Base-by-base conservation (phyloP, 495 filamentous ascomycete species). In the Lasiosphaeria hispida region DNA sequence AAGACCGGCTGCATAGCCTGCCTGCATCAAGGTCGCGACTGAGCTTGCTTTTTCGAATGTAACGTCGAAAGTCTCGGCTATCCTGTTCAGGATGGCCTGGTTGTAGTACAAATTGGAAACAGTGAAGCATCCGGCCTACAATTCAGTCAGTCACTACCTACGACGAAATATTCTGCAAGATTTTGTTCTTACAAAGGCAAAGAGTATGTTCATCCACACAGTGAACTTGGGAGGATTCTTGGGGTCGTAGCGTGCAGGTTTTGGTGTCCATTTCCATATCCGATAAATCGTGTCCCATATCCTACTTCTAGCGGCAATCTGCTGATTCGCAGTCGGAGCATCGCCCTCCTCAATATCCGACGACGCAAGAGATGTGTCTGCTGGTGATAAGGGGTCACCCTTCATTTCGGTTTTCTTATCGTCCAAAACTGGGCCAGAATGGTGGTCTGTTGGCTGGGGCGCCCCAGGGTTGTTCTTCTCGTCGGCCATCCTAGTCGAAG, bases 1-100 rank as follows among this genome's bases (percentile, higher is more conserved):
- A 50, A 95, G 60, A 3, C 90, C 90, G 1, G 74, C 75, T 5
- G 88, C 88, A 72, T 95, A 95, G 4, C 90, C 90, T 4, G 87
- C 88, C 65, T 95, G 90, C 68, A 87, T 87, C 7, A 90, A 72
- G 0, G 90, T 93, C 10, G 90, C 89, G 44, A 95, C 65, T 37
- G 83, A 70, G 4, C 83, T 83, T 13, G 81, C 75, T 14, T 69
- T 68, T 61, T 85, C 82, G 48, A 84, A 78, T 13, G 72, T 77
- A 39, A 89, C 85, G 53, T 75, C 23, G 57, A 90, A 89, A 34
- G 82, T 80, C 9, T 71, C 60, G 1, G 87, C 85, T 34, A 90
- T 76, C 23, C 80, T 75, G 66, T 87, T 83, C 10, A 89, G 73
- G 49, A 90, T 83, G 0, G 87, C 84, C 51, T 90, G 86, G 42